Evolutionary conservation across 768 basidiomycete species (phyloP).

Genomic region (Auricularia sp.): DNA sequence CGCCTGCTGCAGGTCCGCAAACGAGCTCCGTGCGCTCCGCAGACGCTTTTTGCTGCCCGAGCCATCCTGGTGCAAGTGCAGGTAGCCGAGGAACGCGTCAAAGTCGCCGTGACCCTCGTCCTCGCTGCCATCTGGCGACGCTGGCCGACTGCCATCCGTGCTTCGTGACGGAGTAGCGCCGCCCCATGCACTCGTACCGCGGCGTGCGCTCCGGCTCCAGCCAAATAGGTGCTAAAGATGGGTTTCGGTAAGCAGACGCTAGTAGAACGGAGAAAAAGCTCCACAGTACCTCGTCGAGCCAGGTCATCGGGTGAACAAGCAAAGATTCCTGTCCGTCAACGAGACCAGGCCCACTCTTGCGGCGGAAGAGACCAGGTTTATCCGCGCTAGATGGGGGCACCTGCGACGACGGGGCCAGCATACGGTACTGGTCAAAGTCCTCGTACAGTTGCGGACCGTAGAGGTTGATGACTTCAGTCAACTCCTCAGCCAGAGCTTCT

Average conservation of each 20-base stretch:
- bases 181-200: slow-evolving; percentile 85
- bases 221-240: slow-evolving; percentile 50
- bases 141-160: slow-evolving; percentile 39
- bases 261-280: slow-evolving; percentile 11
- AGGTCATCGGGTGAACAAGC: slow-evolving; percentile 77
- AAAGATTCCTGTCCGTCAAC: slow-evolving; percentile 81
- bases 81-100: slow-evolving; percentile 70
- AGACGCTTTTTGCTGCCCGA: slow-evolving; percentile 22
- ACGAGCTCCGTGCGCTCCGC: slow-evolving; percentile 59
- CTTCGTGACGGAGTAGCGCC: slow-evolving; percentile 31
- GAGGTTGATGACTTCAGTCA: slow-evolving; percentile 74
- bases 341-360: slow-evolving; percentile 72
- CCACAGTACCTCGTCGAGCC: slow-evolving; percentile 27
- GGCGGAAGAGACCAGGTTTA: slow-evolving; percentile 63
- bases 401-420: slow-evolving; percentile 73
- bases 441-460: slow-evolving; percentile 82
- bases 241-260: neutral
- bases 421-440: slow-evolving; percentile 81
- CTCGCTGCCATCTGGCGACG: slow-evolving; percentile 69
- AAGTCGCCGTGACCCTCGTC: slow-evolving; percentile 88
- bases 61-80: slow-evolving; percentile 42
- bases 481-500: slow-evolving; percentile 68
- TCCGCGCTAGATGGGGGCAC: slow-evolving; percentile 66
- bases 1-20: slow-evolving; percentile 71
- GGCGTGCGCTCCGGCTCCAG: slow-evolving; percentile 68